Base-by-base conservation (phyloP, 1,139 yeast genomes). In the Saccharomyces hybrid region DNA sequence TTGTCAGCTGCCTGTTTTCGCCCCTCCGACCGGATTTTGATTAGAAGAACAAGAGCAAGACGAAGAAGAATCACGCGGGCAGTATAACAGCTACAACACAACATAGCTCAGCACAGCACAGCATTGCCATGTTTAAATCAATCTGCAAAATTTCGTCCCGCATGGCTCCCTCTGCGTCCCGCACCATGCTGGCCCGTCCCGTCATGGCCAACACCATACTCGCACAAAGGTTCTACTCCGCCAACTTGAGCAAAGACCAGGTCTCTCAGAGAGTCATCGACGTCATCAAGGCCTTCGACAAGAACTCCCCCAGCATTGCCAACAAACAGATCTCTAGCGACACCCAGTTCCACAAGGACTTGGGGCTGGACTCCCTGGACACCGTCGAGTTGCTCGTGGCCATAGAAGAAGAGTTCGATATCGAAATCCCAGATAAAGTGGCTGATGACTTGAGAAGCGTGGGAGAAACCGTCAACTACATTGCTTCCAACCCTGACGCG, bases 351-450 rank as follows among this genome's bases (percentile, higher is more conserved):
- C 62, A 65, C 51, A 65, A 68, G 55, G 88, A 83, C 66, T 76
- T 83, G 67, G 85, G 85, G n/a, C 73, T 83, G 62, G 88, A 83
- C 68, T 83, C 88, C 5, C 77, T 83, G 60, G 88, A 83, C 64
- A 81, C 86, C 54, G 86, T 83, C 54, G 88, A 83, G 73, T 82
- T 86, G 56, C 75, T 83, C 62, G 88, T 83, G 64, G 86, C 87
- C 56, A 80, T 83, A 65, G 88, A 83, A 73, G 88, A 83, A 73
- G 79, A 83, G 71, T 83, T 83, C 63, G 88, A 83, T 69, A 75
- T 83, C 69, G 87, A 83, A 71, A 80, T 83, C 64, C 85, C 85
- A 34, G 88, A 83, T 56, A 74, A 75, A 57, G 77, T 82, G 57
- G 82, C 88, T 52, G 88, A 83, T 67, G 84, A 82, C 65, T 78